Base-by-base conservation (phyloP, 805 yeast species). In the Clavispora santaluciae region DNA sequence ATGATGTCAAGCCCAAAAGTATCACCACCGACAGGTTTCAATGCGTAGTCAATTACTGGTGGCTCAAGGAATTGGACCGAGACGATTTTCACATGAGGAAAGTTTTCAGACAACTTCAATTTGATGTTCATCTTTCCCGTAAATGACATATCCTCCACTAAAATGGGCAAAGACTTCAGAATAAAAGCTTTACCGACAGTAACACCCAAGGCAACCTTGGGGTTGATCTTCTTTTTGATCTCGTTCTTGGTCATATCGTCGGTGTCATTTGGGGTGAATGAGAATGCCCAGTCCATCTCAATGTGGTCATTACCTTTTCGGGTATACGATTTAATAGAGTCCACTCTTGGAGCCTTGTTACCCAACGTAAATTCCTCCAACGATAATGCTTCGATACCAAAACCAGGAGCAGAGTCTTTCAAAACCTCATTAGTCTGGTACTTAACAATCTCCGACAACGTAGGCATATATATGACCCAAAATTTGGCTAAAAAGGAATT, bases 381-480 rank as follows among this genome's bases (percentile, higher is more conserved):
- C 5, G 84, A 70, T 38, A 86, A 58, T 5, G 80, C 82, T 43
- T 84, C 90, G 54, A 86, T 84, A 58, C 93, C 93, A 54, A 78
- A 81, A 21, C 95, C 95, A 11, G 95, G 91, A 4, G 84, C 87
- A 46, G 79, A 78, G 54, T 78, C 89, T 35, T 79, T 77, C 56
- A 86, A 63, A 13, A 75, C 69, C 18, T 78, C 81, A 53, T 83
- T 84, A n/a, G 87, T 84, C 53, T 75, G 76, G 36, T 73, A 75
- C 60, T 79, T 72, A 18, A 86, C 95, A 63, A 78, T 80, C 50
- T 83, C 87, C 6, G 89, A 81, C 38, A 86, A 67, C 1, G 86
- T 88, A 23, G 93, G 91, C 95, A 86, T 86, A 55, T 86, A 86
- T 45, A 86, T 83, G 42, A 84, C 86, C 95, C 95, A 86, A 56